Conservation (phyloP, 2,329 filamentous ascomycete species). For the Fusarium pseudocircinatum region DNA sequence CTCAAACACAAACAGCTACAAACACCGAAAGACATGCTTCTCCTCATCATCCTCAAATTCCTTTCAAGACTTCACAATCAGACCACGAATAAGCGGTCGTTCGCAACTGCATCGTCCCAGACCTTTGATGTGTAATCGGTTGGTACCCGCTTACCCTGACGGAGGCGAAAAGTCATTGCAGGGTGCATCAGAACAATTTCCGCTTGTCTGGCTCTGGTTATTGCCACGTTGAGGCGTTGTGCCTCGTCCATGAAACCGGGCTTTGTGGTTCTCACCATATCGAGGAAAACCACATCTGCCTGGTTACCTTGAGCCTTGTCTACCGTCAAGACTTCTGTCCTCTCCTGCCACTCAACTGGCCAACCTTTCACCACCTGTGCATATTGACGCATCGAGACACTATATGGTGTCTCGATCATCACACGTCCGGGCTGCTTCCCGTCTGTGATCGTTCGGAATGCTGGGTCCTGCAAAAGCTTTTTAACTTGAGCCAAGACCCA, state of each 20-base stretch:
- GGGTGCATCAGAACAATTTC: slow-evolving; percentile 58
- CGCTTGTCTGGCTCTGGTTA: slow-evolving; percentile 56
- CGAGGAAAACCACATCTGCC: slow-evolving; percentile 59
- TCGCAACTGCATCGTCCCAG: slow-evolving; percentile 45
- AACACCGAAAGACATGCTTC: background rate
- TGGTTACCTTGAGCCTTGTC: slow-evolving; percentile 59
- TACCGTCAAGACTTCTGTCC: slow-evolving; percentile 55
- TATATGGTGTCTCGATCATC: slow-evolving; percentile 58
- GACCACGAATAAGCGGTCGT: slow-evolving; percentile 38
- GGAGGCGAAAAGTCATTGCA: slow-evolving; percentile 44
- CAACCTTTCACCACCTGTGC: slow-evolving; percentile 40
- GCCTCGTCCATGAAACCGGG: slow-evolving; percentile 56
- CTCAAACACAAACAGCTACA: slow-evolving; percentile 7
- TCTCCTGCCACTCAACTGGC: slow-evolving; percentile 39
- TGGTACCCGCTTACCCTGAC: slow-evolving; percentile 11
- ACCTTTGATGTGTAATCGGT: slow-evolving; percentile 43
- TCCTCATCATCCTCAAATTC: background rate
- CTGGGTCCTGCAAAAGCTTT: slow-evolving; percentile 44
- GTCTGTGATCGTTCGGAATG: slow-evolving; percentile 47
- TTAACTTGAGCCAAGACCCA: slow-evolving; percentile 50
- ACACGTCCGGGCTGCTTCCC: slow-evolving; percentile 47
- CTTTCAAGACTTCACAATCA: background rate
- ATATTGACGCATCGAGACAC: slow-evolving; percentile 51
- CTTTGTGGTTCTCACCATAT: slow-evolving; percentile 54
- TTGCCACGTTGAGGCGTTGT: slow-evolving; percentile 56